Base-by-base conservation (phyloP, 139 green algal genomes). In the Chlamydomonas eustigma region DNA sequence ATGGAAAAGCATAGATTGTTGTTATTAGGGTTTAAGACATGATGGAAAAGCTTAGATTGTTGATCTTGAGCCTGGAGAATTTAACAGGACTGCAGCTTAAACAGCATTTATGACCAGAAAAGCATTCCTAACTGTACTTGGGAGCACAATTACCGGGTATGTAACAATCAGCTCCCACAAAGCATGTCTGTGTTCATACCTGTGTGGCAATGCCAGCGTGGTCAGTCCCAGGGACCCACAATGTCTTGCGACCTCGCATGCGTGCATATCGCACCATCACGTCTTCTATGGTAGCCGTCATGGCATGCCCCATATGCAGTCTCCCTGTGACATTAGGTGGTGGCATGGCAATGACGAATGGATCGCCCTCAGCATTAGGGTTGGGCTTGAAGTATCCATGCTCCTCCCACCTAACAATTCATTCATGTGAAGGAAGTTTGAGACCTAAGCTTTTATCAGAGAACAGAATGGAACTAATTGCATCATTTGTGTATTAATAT, bases 121-220 rank as follows among this genome's bases (percentile, higher is more conserved):
- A n/a, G n/a, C n/a, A n/a, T n/a, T n/a, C n/a, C n/a, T n/a, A n/a
- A n/a, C n/a, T n/a, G n/a, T n/a, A n/a, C n/a, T n/a, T n/a, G n/a
- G n/a, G n/a, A n/a, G n/a, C n/a, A n/a, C n/a, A n/a, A n/a, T n/a
- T n/a, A n/a, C n/a, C n/a, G n/a, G n/a, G n/a, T n/a, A n/a, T n/a
- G n/a, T n/a, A n/a, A n/a, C n/a, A n/a, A n/a, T n/a, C n/a, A n/a
- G n/a, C n/a, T n/a, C n/a, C n/a, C n/a, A n/a, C n/a, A n/a, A n/a
- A n/a, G n/a, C n/a, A n/a, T n/a, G n/a, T n/a, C n/a, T n/a, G n/a
- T 63, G n/a, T 22, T 22, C 71, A 30, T 67, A 93, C 94, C 90
- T 99, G 95, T n/a, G 96, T 98, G 25, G 94, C 94, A 76, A 98
- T 99, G 66, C 96, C 95, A 0, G 96, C 96, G 66, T 99, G 96